These are phyloP conservation scores for Gossypium davidsonii DNA, from an alignment of 441 rosid genomes.

Conservation along the genomic window DNA sequence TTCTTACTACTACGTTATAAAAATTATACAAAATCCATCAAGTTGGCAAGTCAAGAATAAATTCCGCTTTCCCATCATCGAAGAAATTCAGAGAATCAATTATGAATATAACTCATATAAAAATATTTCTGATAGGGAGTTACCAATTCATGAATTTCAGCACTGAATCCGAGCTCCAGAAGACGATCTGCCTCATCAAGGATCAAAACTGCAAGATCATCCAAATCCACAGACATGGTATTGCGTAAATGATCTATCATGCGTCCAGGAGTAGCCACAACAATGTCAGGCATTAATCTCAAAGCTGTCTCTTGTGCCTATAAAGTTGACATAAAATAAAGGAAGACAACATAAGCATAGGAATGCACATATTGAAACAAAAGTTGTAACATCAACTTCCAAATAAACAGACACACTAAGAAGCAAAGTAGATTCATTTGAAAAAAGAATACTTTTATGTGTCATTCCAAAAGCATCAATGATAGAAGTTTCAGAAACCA, in stretches of 20 bases:
- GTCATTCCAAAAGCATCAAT: background rate
- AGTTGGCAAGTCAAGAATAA: background rate
- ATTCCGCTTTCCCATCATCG: background rate
- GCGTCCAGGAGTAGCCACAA: slow-evolving; percentile 97
- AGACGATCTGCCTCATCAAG: slow-evolving; percentile 98
- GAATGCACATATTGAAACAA: background rate
- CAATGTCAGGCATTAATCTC: slow-evolving; percentile 96
- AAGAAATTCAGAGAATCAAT: background rate
- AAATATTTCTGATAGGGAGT: background rate
- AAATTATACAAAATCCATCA: background rate
- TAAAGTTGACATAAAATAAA: slow-evolving; percentile 10
- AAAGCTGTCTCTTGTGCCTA: slow-evolving; percentile 87
- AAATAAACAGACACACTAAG: background rate
- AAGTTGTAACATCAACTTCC: background rate
- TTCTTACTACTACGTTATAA: background rate
- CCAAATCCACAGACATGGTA: slow-evolving; percentile 87
- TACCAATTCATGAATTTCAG: slow-evolving; percentile 93
- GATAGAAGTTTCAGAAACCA: background rate
- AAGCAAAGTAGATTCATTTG: background rate
- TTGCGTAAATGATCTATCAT: slow-evolving; percentile 95
- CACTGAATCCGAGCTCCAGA: slow-evolving; percentile 90
- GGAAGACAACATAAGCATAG: background rate
- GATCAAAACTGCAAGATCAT: slow-evolving; percentile 85
- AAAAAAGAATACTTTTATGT: background rate
- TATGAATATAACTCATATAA: background rate